A percentile compares a stretch with the other conserved stretches of the same genome.
phyloP scores from a whole-genome alignment of 345 rosid species.

The Lumnitzera racemosa region DNA sequence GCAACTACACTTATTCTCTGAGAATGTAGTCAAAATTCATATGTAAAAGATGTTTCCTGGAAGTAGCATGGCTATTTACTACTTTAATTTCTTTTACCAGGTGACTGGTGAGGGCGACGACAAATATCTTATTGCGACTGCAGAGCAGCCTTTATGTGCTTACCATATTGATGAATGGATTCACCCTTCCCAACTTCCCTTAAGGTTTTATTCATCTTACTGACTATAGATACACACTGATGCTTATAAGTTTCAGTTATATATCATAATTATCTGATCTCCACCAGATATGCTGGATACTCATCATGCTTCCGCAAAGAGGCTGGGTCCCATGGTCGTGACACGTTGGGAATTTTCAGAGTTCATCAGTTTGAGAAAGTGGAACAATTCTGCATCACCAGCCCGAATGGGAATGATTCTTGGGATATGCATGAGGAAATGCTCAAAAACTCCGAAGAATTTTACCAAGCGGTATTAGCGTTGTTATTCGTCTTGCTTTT shows the following conservation, averaged over 20 bases:
- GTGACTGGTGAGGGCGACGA: slow-evolving; percentile 97
- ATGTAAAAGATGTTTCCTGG: neutral
- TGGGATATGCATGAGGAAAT: slow-evolving; percentile 95
- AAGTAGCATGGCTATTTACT: neutral
- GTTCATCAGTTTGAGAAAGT: slow-evolving; percentile 99
- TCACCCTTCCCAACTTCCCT: slow-evolving; percentile 73
- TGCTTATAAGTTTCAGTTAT: slow-evolving; percentile 4
- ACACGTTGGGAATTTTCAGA: slow-evolving; percentile 90
- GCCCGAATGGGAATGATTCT: slow-evolving; percentile 77
- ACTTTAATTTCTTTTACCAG: slow-evolving; percentile 18
- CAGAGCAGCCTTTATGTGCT: slow-evolving; percentile 94
- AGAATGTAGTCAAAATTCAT: neutral
- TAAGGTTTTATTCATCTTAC: slow-evolving; percentile 33
- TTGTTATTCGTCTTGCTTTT: neutral
- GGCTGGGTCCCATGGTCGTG: slow-evolving; percentile 98
- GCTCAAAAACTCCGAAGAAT: slow-evolving; percentile 84
- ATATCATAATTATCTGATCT: neutral
- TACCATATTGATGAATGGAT: slow-evolving; percentile 93
- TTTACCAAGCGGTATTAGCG: slow-evolving; percentile 56
- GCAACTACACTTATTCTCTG: neutral
- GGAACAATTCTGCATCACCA: slow-evolving; percentile 87
- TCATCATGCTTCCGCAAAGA: slow-evolving; percentile 95
- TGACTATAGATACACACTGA: neutral
- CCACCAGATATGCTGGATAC: slow-evolving; percentile 82
- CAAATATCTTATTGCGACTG: slow-evolving; percentile 91